Conservation (phyloP, 768 basidiomycete species). For the Leccinum uliginosum region DNA sequence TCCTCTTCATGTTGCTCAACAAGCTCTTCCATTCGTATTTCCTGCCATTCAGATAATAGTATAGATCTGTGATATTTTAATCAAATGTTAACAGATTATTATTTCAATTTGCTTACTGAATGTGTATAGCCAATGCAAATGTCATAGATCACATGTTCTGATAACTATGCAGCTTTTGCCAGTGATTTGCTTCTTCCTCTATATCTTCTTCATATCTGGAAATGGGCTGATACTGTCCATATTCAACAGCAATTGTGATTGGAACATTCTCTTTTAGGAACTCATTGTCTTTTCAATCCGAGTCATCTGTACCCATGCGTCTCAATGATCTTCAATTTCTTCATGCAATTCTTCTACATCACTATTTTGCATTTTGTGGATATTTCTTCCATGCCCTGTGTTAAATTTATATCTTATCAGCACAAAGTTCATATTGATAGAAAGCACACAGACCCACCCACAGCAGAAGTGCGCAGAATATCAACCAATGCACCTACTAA, state of each 20-base stretch:
- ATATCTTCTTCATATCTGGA: not conserved
- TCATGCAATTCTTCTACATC: not conserved
- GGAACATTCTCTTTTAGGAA: not conserved
- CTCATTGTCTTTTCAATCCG: not conserved
- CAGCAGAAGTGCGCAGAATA: not conserved
- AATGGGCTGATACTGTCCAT: not conserved
- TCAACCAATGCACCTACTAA: not conserved
- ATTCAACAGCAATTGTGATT: not conserved
- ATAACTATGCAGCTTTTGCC: too few relatives aligned
- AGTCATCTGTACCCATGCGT: not conserved
- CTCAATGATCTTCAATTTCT: not conserved
- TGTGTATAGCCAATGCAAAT: too few relatives aligned
- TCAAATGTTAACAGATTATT: not conserved
- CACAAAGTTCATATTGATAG: too few relatives aligned
- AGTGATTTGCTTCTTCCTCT: too few relatives aligned
- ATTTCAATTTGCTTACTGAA: not conserved
- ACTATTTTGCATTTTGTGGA: not conserved
- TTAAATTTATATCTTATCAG: too few relatives aligned
- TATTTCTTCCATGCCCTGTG: not conserved
- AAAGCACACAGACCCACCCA: too few relatives aligned
- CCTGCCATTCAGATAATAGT: too few relatives aligned
- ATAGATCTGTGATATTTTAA: too few relatives aligned
- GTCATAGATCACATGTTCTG: too few relatives aligned
- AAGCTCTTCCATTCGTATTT: too few relatives aligned
- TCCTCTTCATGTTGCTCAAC: too few relatives aligned